Base-by-base conservation (phyloP, 2,329 filamentous ascomycete species). In the Hypoxylon sp. region DNA sequence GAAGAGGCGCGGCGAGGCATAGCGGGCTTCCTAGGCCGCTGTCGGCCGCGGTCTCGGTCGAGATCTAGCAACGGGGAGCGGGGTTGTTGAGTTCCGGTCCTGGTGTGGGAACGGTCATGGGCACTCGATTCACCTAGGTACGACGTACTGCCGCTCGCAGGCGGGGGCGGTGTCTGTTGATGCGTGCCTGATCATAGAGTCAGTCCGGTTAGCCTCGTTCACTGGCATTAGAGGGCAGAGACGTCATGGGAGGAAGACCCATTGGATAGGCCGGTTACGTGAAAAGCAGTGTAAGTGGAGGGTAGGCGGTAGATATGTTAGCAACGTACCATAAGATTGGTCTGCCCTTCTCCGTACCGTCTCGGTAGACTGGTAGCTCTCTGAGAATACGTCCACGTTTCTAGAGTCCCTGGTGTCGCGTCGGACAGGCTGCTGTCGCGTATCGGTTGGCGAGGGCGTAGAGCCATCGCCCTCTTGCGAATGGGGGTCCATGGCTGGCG, bases 1-100 rank as follows among this genome's bases (percentile, higher is more conserved):
- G 91, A 92, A 1, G 91, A 94, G 55, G 88, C 81, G 60, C 92
- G 88, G 66, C 91, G 88, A 55, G 84, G 74, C 74, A 94, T 84
- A 9, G 83, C 77, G 15, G 92, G 92, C 73, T 94, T 96, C 72
- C 85, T 87, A 11, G 87, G 81, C 63, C 83, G 81, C 20, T 75
- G 72, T 41, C 80, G 80, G 60, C 79, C 77, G 64, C 81, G 78
- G 50, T 85, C 82, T 55, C 81, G 78, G 50, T 85, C 82, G 54
- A 78, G 69, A 40, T 74, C 72, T 65, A 78, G 62, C 69, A 79
- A 69, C 49, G 81, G 77, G 58, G 84, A 81, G 50, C 78, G 76
- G 11, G 78, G 66, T 24, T 73, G 65, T 33, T 74, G 73, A 42
- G 68, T 62, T 65, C 70, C 63, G 48, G 71, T 63, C 70, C 76